Evolutionary conservation across 75 land plant species (phyloP), one percentile per base, ranked within the genome.

Genomic region (Sequoia sempervirens): DNA sequence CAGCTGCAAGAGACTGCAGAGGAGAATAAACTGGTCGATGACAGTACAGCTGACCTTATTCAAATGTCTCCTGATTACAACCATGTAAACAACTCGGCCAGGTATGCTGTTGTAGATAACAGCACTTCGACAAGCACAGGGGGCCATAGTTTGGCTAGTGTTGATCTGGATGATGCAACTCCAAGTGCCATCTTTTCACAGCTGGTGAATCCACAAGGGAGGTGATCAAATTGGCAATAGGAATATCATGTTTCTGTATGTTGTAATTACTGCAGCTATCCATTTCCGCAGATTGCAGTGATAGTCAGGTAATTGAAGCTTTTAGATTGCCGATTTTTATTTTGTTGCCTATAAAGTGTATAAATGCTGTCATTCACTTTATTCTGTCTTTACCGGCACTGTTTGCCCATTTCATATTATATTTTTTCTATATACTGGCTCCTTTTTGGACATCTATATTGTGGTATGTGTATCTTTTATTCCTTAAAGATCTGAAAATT

Each of bases 171-270:
- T 17, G 91, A 90, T 74, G 80, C 89, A 15, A 85, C 91, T 14
- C 92, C 94, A 8, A 92, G 94, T 82, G 91, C 90, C 1, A 87
- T 93, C 20, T 93, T 93, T 87, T 93, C 94, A 1, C 94, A 93
- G 87, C 89, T 93, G 20, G 93, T 93, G 80, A 90, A 93, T 82
- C 93, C 91, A 1, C 89, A 92, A 79, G 94, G 94, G 40, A 88
- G 94, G 82, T 93, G 83, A 92, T 34, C 30, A 58, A 41, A 20
- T 78, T 40, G 46, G 9, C 41, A 41, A 78, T 45, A 12, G 2
- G 23, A 40, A 37, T 38, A 38, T 40, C 80, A 40, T 20, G 80
- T 37, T 40, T 78, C 26, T 78, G 36, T 32, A 70, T 70, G 1
- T 61, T 61, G 36, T 70, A 32, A 70, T 32, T 70, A 30, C 73